These are phyloP conservation scores for Rhynchospora breviuscula DNA, from an alignment of 176 grass and related monocot species.

Conservation along the genomic window DNA sequence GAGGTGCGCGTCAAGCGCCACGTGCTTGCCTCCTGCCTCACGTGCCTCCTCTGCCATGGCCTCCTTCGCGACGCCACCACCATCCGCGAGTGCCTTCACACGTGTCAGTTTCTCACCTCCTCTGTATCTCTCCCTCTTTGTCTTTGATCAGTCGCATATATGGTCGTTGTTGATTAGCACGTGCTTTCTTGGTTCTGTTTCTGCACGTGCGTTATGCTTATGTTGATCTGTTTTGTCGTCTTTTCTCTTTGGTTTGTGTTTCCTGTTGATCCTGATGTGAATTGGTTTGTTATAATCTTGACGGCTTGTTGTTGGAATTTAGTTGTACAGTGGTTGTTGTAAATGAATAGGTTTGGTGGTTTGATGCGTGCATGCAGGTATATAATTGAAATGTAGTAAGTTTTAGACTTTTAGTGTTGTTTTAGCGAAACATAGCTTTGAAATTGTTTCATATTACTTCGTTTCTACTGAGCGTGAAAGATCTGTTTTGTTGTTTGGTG, in stretches of 20 bases:
- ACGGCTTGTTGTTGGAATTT: neutral
- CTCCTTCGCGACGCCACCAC: conserved; percentile 74
- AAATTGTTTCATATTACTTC: neutral
- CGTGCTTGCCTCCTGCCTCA: conserved; percentile 42
- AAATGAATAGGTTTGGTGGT: neutral
- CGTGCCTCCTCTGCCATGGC: conserved; percentile 69
- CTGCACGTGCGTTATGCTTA: neutral
- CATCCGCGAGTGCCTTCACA: conserved; percentile 78
- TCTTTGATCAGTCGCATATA: neutral
- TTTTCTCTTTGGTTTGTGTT: neutral
- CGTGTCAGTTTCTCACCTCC: conserved; percentile 51
- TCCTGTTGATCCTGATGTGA: neutral
- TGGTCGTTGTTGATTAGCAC: conserved; percentile 3
- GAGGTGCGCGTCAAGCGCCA: conserved; percentile 40
- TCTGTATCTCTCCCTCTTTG: neutral
- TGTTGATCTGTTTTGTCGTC: neutral
- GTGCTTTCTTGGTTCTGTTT: neutral
- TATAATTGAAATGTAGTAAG: neutral
- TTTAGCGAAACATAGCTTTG: neutral
- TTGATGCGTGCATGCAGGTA: conserved; percentile 9
- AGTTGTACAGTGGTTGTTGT: neutral
- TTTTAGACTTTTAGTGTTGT: conserved; percentile 7
- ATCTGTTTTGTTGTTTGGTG: neutral
- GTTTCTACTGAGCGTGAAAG: neutral
- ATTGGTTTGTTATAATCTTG: conserved; percentile 5